Evolutionary conservation across 1,284 basidiomycete genomes (phyloP), one percentile per base, ranked within the genome.

Genomic region (Austropuccinia psidii): DNA sequence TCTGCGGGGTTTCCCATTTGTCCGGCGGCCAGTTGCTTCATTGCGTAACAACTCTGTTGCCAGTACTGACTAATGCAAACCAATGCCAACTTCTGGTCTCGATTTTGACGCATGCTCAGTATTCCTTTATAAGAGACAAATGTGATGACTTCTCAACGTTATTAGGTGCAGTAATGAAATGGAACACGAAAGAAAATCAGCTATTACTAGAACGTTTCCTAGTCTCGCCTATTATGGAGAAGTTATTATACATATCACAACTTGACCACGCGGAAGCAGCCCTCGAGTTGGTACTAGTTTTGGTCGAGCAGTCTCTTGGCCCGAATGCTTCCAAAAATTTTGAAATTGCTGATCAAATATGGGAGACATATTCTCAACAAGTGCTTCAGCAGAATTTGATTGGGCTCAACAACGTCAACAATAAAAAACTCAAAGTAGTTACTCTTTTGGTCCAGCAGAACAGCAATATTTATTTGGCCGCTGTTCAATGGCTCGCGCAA

Each of bases 261-360:
- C 29, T 35, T 17, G 35, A 24, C 24, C 43, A 55, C 19, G 24
- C 41, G 7, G 17, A 67, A 41, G 50, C 45, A 17, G 47, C 50
- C 21, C 52, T 52, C 17, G 37, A 67, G 41, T 13, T 67, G 9
- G 24, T 67, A 6, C 45, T 54, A n/a, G 65, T 54, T 54, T 54
- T 67, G 21, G 37, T 55, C 37, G 31, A 55, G 24, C 49, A 29
- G 35, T 55, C 15, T 29, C 35, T 35, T 29, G 50, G 55, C 43
- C 21, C 49, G 8, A 7, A 21, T 9, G 21, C 49, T 52, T 31
- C 49, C 2, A 67, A 17, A 9, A 21, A 54, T 7, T 50, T 35
- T 50, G 62, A 50, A 37, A 52, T 27, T n/a, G n/a, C n/a, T n/a
- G n/a, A n/a, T n/a, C n/a, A n/a, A n/a, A n/a, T n/a, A n/a, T n/a